Percentiles rank a stretch among this genome's conserved stretches.
Evolutionary conservation across 495 filamentous ascomycete genomes (phyloP).

Genomic region (Apodospora peruviana): DNA sequence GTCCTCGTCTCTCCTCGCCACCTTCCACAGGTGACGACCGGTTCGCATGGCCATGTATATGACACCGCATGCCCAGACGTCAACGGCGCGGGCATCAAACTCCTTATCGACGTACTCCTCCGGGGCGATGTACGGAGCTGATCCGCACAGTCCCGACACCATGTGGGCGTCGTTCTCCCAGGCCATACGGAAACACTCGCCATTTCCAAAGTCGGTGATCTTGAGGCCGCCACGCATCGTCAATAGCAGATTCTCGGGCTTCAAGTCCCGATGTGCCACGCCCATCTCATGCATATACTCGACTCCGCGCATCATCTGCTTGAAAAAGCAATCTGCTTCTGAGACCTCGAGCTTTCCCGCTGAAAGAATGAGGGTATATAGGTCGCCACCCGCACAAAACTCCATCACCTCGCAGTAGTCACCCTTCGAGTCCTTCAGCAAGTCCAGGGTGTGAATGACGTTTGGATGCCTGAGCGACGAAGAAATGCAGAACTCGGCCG

Average conservation of each 20-base stretch:
- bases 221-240: constrained; percentile 93
- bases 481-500: constrained; percentile 98
- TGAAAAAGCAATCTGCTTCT: constrained; percentile 98
- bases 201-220: constrained; percentile 98
- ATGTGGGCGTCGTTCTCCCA: constrained; percentile 98
- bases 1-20: constrained; percentile 91
- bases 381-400: constrained; percentile 93
- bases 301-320: constrained; percentile 98
- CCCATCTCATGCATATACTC: constrained; percentile 99
- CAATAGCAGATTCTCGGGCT: constrained; percentile 93
- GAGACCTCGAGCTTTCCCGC: constrained; percentile 88
- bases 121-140: constrained; percentile 93
- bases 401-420: constrained; percentile 99
- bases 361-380: constrained; percentile 90
- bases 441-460: constrained; percentile 95
- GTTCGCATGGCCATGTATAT: constrained; percentile 99
- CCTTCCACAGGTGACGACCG: constrained; percentile 90
- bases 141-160: constrained; percentile 94
- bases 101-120: constrained; percentile 94
- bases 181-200: constrained; percentile 99
- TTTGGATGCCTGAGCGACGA: constrained; percentile 95
- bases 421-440: constrained; percentile 92
- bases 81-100: constrained; percentile 94
- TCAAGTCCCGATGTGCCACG: constrained; percentile 93
- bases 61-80: constrained; percentile 96